phyloP scores from a whole-genome alignment of 1,284 basidiomycete species.

The Austroboletus rostrupii region DNA sequence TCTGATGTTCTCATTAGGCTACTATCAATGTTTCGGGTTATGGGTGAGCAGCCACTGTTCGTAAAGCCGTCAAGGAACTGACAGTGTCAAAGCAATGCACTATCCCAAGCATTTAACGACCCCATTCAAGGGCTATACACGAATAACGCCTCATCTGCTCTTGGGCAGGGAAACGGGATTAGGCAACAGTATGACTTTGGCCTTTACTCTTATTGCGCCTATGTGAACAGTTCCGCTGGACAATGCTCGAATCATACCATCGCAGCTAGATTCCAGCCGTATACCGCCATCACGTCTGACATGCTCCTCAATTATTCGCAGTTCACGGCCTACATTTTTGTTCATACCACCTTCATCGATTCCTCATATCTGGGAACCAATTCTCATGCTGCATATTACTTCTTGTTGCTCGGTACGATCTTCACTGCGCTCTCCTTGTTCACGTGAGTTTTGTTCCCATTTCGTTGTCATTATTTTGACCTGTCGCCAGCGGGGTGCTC shows the following conservation, averaged over 20 bases:
- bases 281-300: conserved; percentile 56
- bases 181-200: conserved; percentile 73
- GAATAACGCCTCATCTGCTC: conserved; percentile 58
- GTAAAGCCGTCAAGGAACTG: conserved; percentile 8
- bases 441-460: conserved; percentile 37
- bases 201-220: conserved; percentile 74
- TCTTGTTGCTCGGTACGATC: conserved; percentile 69
- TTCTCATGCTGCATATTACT: conserved; percentile 69
- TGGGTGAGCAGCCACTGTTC: conserved; percentile 43
- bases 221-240: conserved; percentile 55
- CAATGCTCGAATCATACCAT: conserved; percentile 60
- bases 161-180: conserved; percentile 53
- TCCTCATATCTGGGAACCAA: conserved; percentile 58
- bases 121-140: conserved; percentile 65
- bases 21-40: conserved; percentile 66
- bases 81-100: conserved; percentile 40
- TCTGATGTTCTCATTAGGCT: conserved; percentile 42
- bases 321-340: conserved; percentile 54
- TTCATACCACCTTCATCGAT: conserved; percentile 52
- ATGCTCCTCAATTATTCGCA: conserved; percentile 60
- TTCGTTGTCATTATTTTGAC: conserved; percentile 7
- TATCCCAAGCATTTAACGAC: conserved; percentile 50
- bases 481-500: conserved; percentile 52
- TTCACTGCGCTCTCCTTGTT: conserved; percentile 61
- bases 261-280: conserved; percentile 59